phyloP scores from a whole-genome alignment of 2,329 filamentous ascomycete species.

The Coniella lustricola region DNA sequence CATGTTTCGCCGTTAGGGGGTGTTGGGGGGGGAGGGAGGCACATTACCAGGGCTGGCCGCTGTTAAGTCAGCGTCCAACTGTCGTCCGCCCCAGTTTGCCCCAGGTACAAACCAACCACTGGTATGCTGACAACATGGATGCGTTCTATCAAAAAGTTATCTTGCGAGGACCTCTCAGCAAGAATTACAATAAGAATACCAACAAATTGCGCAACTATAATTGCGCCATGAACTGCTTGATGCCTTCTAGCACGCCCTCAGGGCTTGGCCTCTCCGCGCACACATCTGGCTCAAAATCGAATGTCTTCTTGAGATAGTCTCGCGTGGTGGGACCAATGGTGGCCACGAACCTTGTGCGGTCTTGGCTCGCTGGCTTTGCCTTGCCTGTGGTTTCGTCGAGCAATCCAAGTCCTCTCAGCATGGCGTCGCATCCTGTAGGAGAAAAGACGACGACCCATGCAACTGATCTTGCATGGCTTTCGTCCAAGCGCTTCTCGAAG shows the following conservation, averaged over 20 bases:
- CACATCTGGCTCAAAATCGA: constrained; percentile 66
- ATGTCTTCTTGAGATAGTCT: constrained; percentile 59
- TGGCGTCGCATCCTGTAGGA: constrained; percentile 55
- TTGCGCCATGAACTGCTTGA: constrained; percentile 38
- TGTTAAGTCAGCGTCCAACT: too few species aligned
- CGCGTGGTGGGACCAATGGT: constrained; percentile 93
- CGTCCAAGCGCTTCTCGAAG: constrained; percentile 47
- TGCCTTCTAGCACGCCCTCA: constrained; percentile 66
- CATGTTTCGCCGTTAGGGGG: too few species aligned
- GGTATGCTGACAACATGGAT: too few species aligned
- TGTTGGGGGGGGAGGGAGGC: too few species aligned
- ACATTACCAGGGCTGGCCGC: too few species aligned
- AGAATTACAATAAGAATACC: too few species aligned
- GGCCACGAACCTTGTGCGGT: constrained; percentile 56
- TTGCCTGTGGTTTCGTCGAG: constrained; percentile 40
- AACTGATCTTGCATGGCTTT: constrained; percentile 31
- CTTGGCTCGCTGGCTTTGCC: constrained; percentile 22
- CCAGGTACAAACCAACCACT: too few species aligned
- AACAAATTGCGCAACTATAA: constrained; percentile 14
- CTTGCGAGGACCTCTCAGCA: too few species aligned
- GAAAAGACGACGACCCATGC: constrained; percentile 75
- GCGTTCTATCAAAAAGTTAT: too few species aligned
- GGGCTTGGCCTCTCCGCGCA: constrained; percentile 78
- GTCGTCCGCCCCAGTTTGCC: too few species aligned
- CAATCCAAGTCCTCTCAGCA: constrained; percentile 47